Evolutionary conservation across 2,329 filamentous ascomycete species (phyloP).

Genomic region (Didymella segeticola): DNA sequence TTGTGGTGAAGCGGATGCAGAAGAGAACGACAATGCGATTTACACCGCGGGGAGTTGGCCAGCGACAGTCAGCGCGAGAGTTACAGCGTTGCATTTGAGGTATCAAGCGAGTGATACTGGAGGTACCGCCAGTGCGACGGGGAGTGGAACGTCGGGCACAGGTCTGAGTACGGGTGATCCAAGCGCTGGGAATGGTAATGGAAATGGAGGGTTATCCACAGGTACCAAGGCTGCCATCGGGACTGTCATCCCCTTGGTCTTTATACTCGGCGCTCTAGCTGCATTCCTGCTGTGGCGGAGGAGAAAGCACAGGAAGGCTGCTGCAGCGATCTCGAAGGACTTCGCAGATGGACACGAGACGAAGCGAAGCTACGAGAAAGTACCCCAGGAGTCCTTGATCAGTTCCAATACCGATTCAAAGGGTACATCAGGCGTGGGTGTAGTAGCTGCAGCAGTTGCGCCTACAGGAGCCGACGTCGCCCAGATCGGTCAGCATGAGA

Average conservation of each 20-base stretch:
- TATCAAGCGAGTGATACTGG: constrained; percentile 22
- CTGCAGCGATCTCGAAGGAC: background rate
- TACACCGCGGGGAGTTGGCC: constrained; percentile 24
- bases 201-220: constrained; percentile 61
- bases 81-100: constrained; percentile 26
- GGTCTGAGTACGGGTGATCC: background rate
- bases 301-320: constrained; percentile 17
- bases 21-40: constrained; percentile 24
- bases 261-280: constrained; percentile 58
- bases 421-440: background rate
- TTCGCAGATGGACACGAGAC: constrained; percentile 8
- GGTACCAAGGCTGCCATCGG: constrained; percentile 83
- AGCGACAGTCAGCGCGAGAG: constrained; percentile 11
- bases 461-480: background rate
- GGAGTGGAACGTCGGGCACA: background rate
- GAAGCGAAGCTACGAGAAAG: constrained; percentile 7
- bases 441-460: background rate
- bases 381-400: background rate
- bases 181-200: constrained; percentile 6
- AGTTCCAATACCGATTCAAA: background rate
- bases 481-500: constrained; percentile 14
- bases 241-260: constrained; percentile 86
- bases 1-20: constrained; percentile 32
- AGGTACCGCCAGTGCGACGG: constrained; percentile 2
- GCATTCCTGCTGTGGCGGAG: constrained; percentile 27